Conservation (phyloP, 108 stramenopile species). For the Cylindrotheca closterium region DNA sequence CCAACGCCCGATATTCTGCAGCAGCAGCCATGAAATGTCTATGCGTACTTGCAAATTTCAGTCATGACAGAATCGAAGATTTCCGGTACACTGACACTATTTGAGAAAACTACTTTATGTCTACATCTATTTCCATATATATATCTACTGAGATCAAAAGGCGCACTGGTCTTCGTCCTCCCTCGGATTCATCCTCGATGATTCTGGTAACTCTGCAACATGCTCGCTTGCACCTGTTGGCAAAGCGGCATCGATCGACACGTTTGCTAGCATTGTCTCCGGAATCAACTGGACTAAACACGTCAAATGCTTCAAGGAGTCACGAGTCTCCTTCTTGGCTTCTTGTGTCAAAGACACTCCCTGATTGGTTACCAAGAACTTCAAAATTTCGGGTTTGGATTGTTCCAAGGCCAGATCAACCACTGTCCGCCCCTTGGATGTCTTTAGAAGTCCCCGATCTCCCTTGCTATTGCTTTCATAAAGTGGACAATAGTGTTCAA, state of each 20-base stretch:
- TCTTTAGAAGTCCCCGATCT: background rate
- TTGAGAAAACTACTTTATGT: no score
- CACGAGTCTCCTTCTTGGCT: background rate
- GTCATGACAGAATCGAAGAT: no score
- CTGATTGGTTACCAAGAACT: conserved; percentile 54
- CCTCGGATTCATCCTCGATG: no score
- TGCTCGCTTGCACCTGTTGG: no score
- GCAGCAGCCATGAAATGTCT: no score
- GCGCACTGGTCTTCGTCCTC: no score
- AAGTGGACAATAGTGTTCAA: conserved; percentile 38
- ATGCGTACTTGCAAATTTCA: no score
- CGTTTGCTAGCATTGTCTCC: background rate
- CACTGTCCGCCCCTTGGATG: conserved; percentile 46
- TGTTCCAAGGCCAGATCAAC: conserved; percentile 53
- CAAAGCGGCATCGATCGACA: background rate
- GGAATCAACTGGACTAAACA: background rate
- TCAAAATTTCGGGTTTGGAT: conserved; percentile 43
- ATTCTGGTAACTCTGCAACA: no score
- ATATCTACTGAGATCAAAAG: no score
- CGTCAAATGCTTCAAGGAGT: background rate
- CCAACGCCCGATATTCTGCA: no score
- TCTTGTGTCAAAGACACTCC: conserved; percentile 39
- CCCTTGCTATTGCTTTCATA: background rate
- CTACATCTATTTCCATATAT: no score
- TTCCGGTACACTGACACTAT: no score